These are phyloP conservation scores for Meredithiella fracta DNA, from an alignment of 2,329 filamentous ascomycete genomes.

Conservation along the genomic window DNA sequence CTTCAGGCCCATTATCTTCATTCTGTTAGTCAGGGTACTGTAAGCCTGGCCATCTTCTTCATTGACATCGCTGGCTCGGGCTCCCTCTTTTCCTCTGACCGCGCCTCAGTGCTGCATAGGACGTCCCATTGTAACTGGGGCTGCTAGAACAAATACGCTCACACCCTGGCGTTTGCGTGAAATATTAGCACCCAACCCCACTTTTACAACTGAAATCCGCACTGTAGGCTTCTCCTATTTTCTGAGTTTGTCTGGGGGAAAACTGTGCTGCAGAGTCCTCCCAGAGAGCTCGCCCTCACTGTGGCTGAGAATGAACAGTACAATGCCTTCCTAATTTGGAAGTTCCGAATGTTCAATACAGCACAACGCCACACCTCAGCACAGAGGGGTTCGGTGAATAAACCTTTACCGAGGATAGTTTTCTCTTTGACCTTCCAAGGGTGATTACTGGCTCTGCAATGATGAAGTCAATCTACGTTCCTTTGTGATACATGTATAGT, in stretches of 20 bases:
- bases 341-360: neutral
- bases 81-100: slow-evolving; percentile 1
- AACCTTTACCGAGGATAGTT: no score
- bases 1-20: neutral
- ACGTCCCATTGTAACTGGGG: slow-evolving; percentile 1
- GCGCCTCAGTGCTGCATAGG: slow-evolving; percentile 5
- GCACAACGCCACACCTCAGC: no score
- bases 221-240: slow-evolving; percentile 3
- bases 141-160: neutral
- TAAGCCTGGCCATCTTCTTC: neutral
- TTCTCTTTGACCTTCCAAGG: no score
- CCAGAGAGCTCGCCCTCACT: neutral
- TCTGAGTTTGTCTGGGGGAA: neutral
- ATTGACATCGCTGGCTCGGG: neutral
- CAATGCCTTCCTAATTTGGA: neutral
- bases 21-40: neutral
- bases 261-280: neutral
- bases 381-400: no score
- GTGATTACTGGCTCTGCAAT: no score
- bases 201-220: neutral
- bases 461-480: no score
- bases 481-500: no score
- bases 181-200: neutral
- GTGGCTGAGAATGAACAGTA: neutral
- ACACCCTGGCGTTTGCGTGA: neutral